Evolutionary conservation across 225 moss, liverwort and hornwort species (phyloP).

Genomic region (Bryoerythrophyllum caledonicum): DNA sequence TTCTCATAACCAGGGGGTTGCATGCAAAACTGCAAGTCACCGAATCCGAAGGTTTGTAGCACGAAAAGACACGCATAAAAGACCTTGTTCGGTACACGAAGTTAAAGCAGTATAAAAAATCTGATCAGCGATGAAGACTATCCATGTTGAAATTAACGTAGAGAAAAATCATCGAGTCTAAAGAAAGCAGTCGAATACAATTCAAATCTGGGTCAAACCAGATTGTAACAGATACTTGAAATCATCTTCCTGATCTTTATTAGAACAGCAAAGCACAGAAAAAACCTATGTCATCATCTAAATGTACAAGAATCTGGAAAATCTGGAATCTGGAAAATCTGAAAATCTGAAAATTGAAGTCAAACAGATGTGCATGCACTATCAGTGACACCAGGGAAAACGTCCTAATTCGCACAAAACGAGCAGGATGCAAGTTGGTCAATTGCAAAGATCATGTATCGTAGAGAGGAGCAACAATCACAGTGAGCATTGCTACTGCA

Average conservation of each 20-base stretch:
- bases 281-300: not conserved
- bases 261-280: not conserved
- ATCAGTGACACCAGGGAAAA: not conserved
- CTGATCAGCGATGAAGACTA: too few relatives aligned
- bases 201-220: not conserved
- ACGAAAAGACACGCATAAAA: not conserved
- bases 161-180: not conserved
- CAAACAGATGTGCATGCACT: not conserved
- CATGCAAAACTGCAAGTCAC: not conserved
- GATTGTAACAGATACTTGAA: not conserved
- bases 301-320: not conserved
- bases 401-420: not conserved
- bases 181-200: not conserved
- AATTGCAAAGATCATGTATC: not conserved
- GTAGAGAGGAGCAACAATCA: too few relatives aligned
- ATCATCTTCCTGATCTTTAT: not conserved
- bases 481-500: too few relatives aligned
- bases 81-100: not conserved
- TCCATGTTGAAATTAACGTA: not conserved
- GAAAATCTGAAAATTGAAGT: not conserved
- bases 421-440: not conserved
- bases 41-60: not conserved
- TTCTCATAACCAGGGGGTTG: not conserved
- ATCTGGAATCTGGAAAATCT: not conserved
- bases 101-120: not conserved